Conservation (phyloP, 305 asterid species). For the Solanum hybrid region DNA sequence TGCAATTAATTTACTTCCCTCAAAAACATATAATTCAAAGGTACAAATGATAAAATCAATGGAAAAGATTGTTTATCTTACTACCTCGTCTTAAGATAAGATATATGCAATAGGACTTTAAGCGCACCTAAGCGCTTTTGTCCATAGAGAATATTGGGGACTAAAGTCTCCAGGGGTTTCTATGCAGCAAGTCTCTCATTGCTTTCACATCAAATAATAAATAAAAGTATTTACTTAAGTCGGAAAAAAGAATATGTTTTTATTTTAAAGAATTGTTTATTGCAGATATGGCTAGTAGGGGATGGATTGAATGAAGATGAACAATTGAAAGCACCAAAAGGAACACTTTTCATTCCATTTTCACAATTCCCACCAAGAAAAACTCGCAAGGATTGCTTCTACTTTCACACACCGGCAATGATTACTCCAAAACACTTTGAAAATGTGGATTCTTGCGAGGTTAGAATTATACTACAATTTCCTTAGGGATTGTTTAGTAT, state of each 20-base stretch:
- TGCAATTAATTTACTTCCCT: slow-evolving; percentile 34
- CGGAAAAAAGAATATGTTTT: neutral
- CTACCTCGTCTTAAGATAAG: neutral
- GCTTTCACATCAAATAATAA: neutral
- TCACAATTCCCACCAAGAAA: slow-evolving; percentile 58
- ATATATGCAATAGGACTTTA: too few species aligned
- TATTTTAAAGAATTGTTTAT: neutral
- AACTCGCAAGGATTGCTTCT: slow-evolving; percentile 24
- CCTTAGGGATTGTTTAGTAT: neutral
- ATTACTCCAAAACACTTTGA: slow-evolving; percentile 57
- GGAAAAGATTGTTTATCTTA: neutral
- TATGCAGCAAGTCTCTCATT: too few species aligned
- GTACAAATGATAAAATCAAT: neutral
- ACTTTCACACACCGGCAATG: slow-evolving; percentile 65
- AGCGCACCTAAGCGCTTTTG: too few species aligned
- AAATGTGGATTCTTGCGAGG: slow-evolving; percentile 74
- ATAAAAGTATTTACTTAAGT: neutral
- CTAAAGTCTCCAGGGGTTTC: too few species aligned
- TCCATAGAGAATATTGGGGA: too few species aligned
- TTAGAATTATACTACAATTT: neutral
- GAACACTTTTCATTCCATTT: slow-evolving; percentile 47
- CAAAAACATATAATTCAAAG: slow-evolving; percentile 30
- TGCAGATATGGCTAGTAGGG: slow-evolving; percentile 57
- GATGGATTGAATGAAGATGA: neutral
- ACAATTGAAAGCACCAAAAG: neutral